A percentile compares a stretch with the other conserved stretches of the same genome.
These are phyloP conservation scores for Oemleria cerasiformis DNA, from an alignment of 306 rosid species.

Conservation along the genomic window DNA sequence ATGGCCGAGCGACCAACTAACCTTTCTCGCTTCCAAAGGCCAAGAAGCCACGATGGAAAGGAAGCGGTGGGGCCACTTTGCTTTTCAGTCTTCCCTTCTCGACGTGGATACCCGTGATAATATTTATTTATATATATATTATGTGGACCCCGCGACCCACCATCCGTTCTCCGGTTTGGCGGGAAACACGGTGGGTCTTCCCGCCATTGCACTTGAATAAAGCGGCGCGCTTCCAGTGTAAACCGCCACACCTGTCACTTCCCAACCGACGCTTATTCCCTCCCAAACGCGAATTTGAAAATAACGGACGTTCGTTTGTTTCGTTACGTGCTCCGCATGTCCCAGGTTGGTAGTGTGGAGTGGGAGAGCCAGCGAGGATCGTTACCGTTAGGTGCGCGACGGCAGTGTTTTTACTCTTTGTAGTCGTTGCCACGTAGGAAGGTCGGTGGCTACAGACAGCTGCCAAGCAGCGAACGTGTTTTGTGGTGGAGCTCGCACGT, in stretches of 20 bases:
- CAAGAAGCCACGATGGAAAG: background rate
- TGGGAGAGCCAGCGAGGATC: background rate
- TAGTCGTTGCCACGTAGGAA: slow-evolving; percentile 12
- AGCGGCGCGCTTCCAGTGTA: slow-evolving; percentile 6
- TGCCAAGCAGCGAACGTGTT: slow-evolving; percentile 48
- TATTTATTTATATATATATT: background rate
- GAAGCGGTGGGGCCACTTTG: no score
- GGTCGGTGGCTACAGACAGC: slow-evolving; percentile 24
- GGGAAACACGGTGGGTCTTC: slow-evolving; percentile 48
- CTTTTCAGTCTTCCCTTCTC: no score
- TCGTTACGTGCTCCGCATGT: background rate
- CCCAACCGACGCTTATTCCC: slow-evolving; percentile 4
- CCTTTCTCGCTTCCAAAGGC: slow-evolving; percentile 25
- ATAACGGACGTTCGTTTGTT: background rate
- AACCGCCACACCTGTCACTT: slow-evolving; percentile 22
- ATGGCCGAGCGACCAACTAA: slow-evolving; percentile 6
- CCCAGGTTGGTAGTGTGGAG: background rate
- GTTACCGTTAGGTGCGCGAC: background rate
- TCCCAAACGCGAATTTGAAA: background rate
- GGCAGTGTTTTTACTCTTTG: background rate
- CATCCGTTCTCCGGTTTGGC: slow-evolving; percentile 36
- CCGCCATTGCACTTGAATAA: slow-evolving; percentile 33
- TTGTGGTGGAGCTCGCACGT: slow-evolving; percentile 34
- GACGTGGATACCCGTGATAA: background rate
- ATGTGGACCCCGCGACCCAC: slow-evolving; percentile 16